These are phyloP conservation scores for carrot (Daucus carota) DNA, from an alignment of 129 eudicot species.

Conservation along the genomic window DH1_v3.0 NC_030385.2:30407501-30408000, in stretches of 20 bases:
- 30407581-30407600: too few relatives aligned
- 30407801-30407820: background rate
- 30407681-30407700: too few relatives aligned
- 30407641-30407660: too few relatives aligned
- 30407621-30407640: too few relatives aligned
- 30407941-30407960: background rate
- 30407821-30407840: background rate
- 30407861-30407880: constrained; percentile 8
- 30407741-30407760: background rate
- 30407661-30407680: too few relatives aligned
- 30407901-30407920: background rate
- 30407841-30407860: background rate
- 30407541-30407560: too few relatives aligned
- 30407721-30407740: background rate
- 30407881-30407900: constrained; percentile 8
- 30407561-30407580: too few relatives aligned
- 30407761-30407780: background rate
- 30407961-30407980: background rate
- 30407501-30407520: background rate
- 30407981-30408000: background rate
- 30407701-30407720: too few relatives aligned
- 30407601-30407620: too few relatives aligned
- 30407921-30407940: background rate
- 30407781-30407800: background rate
- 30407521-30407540: too few relatives aligned